Conservation (phyloP, 306 rosid species). For the Potentilla sterilis region DNA sequence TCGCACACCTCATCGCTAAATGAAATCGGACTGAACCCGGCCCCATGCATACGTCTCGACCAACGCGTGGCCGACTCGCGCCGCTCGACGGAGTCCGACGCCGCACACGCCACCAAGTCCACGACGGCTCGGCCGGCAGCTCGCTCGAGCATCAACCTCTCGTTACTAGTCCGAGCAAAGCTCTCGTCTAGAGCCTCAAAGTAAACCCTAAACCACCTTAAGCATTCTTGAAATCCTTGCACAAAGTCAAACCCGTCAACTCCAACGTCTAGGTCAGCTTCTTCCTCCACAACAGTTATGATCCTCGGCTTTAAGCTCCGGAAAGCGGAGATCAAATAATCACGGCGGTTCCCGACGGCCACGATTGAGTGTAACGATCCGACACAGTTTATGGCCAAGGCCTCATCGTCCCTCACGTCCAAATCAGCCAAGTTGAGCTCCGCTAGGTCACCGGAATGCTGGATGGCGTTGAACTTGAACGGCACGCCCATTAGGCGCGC, state of each 20-base stretch:
- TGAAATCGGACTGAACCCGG: constrained; percentile 51
- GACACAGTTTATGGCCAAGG: constrained; percentile 72
- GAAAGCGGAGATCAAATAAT: constrained; percentile 41
- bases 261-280: constrained; percentile 75
- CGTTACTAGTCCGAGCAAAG: constrained; percentile 64
- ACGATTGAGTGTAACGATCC: constrained; percentile 57
- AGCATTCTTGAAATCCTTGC: constrained; percentile 67
- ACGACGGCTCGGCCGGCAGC: constrained; percentile 79
- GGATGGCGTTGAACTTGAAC: constrained; percentile 66
- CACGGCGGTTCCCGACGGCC: constrained; percentile 50
- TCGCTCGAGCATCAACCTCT: constrained; percentile 70
- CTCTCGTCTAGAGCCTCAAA: constrained; percentile 85
- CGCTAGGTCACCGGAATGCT: constrained; percentile 67
- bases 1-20: constrained; percentile 88
- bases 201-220: constrained; percentile 95
- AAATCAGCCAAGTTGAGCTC: constrained; percentile 47
- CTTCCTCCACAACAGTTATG: constrained; percentile 80
- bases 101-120: constrained; percentile 63
- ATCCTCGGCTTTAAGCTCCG: constrained; percentile 61
- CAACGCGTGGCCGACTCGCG: constrained; percentile 68
- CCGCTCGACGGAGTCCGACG: constrained; percentile 61
- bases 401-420: constrained; percentile 65
- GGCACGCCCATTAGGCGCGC: constrained; percentile 97
- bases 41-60: constrained; percentile 68
- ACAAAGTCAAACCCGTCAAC: constrained; percentile 75